Conservation (phyloP, 345 rosid species). For the Boechera divaricarpa region DNA sequence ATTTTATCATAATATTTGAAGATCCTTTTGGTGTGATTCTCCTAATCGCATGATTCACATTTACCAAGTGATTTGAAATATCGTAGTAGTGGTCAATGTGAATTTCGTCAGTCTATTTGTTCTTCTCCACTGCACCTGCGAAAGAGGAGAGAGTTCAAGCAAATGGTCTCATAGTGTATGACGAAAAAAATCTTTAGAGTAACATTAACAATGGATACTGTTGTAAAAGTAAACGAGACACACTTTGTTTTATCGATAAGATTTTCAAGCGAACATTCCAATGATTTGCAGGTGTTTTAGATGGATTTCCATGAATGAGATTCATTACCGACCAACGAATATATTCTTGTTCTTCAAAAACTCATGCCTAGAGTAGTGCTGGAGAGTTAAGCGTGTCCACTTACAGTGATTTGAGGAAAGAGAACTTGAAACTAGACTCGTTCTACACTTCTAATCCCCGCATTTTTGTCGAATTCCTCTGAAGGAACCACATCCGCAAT, state of each 20-base stretch:
- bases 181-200: too few relatives aligned
- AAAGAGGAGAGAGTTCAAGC: conserved; percentile 20
- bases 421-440: conserved; percentile 44
- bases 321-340: neutral
- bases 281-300: conserved; percentile 13
- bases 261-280: neutral
- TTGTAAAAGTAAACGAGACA: neutral
- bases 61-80: conserved; percentile 18
- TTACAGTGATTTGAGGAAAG: conserved; percentile 32
- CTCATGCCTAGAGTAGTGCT: neutral
- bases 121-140: conserved; percentile 29
- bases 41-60: conserved; percentile 28
- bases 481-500: conserved; percentile 70
- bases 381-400: conserved; percentile 27
- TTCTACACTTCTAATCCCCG: conserved; percentile 61
- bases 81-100: conserved; percentile 1
- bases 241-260: neutral
- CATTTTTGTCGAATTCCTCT: conserved; percentile 73
- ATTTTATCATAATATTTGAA: conserved; percentile 6
- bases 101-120: conserved; percentile 17
- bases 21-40: conserved; percentile 16
- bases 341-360: neutral
- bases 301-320: neutral
- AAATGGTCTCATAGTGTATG: neutral
- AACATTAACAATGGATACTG: neutral